Percentiles rank a stretch among this genome's conserved stretches.
Evolutionary conservation across 2,329 filamentous ascomycete genomes (phyloP).

Genomic region (Hansfordia pulvinata): DNA sequence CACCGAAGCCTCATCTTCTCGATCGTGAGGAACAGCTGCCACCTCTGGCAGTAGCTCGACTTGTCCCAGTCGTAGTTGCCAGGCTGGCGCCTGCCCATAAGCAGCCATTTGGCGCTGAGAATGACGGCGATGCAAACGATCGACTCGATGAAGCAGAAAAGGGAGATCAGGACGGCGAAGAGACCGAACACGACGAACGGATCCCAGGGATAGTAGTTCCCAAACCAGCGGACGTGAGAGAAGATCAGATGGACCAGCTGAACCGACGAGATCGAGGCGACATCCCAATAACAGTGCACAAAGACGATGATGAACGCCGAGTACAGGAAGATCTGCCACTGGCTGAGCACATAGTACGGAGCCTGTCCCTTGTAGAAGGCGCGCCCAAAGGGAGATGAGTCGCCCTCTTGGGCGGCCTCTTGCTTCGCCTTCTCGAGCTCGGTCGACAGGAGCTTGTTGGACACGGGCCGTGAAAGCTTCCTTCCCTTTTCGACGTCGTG

Average conservation of each 20-base stretch:
- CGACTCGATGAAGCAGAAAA: conserved; percentile 27
- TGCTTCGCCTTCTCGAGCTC: conserved; percentile 1
- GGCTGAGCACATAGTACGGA: conserved; percentile 33
- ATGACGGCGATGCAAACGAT: conserved; percentile 27
- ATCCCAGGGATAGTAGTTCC: too few relatives aligned
- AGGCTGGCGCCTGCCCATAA: conserved; percentile 33
- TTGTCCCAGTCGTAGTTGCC: conserved; percentile 46
- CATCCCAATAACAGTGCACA: conserved; percentile 36
- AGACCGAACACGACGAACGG: conserved; percentile 24
- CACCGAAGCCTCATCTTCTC: conserved; percentile 35
- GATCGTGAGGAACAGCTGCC: conserved; percentile 38
- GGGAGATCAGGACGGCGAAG: conserved; percentile 23
- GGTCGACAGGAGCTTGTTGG: conserved; percentile 1
- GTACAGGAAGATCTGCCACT: conserved; percentile 33
- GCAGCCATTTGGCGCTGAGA: conserved; percentile 34
- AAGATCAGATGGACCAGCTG: conserved; percentile 25
- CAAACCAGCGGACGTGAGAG: conserved; percentile 6
- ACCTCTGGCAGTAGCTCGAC: conserved; percentile 40
- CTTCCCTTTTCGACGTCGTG: background rate
- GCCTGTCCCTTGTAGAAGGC: conserved; percentile 39
- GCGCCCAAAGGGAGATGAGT: conserved; percentile 34
- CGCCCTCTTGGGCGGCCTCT: conserved; percentile 4
- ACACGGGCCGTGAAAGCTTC: conserved; percentile 1
- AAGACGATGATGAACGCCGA: conserved; percentile 30
- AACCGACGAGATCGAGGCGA: conserved; percentile 29